phyloP scores from a whole-genome alignment of 352 stramenopile genomes.

The Phytophthora chlamydospora region DNA sequence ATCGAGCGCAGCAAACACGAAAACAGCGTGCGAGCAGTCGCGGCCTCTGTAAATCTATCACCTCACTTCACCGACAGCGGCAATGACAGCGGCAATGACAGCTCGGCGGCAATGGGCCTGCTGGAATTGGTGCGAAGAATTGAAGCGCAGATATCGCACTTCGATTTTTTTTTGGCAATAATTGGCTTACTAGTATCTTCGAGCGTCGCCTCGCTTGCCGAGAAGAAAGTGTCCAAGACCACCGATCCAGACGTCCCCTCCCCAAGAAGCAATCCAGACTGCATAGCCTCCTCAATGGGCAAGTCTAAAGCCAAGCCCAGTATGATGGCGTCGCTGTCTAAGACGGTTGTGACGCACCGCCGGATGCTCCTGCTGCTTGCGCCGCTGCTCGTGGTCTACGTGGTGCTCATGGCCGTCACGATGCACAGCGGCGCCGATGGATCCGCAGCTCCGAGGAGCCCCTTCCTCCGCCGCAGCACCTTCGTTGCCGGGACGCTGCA shows the following conservation, averaged over 20 bases:
- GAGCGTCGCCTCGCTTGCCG: no score
- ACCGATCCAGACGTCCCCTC: no score
- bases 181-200: no score
- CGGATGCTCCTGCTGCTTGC: slow-evolving; percentile 13
- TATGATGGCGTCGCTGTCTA: not conserved
- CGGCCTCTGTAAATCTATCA: slow-evolving; percentile 2
- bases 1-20: slow-evolving; percentile 3
- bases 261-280: no score
- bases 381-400: slow-evolving; percentile 13
- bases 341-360: slow-evolving; percentile 3
- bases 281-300: not conserved
- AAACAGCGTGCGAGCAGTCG: slow-evolving; percentile 13
- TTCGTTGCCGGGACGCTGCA: slow-evolving; percentile 7
- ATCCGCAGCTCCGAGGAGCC: not conserved
- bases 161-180: no score
- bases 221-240: no score
- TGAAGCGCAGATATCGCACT: no score
- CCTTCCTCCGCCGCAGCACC: slow-evolving; percentile 1
- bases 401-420: slow-evolving; percentile 1
- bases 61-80: no score
- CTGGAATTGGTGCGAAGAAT: no score
- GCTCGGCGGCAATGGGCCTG: no score
- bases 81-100: no score
- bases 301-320: slow-evolving; percentile 4
- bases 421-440: not conserved